A percentile compares a stretch with the other conserved stretches of the same genome.
Evolutionary conservation across 1,284 basidiomycete genomes (phyloP).

Genomic region (Melanopsichium pennsylvanicum): DNA sequence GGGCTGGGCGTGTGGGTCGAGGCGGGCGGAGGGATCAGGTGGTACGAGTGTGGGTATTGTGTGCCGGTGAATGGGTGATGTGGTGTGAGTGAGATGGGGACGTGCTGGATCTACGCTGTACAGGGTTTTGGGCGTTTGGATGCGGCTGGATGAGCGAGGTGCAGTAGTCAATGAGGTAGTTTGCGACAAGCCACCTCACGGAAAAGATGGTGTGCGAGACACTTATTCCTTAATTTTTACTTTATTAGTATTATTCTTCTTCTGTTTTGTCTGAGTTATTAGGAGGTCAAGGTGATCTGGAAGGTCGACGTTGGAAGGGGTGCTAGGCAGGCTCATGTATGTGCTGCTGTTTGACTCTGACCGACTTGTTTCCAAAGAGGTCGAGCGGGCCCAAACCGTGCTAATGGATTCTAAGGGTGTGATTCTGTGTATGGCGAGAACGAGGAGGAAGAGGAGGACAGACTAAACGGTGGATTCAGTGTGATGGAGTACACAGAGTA

Average conservation of each 20-base stretch:
- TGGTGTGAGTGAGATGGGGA: background rate
- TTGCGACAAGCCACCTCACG: no score
- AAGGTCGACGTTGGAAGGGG: conserved; percentile 1
- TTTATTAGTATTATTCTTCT: no score
- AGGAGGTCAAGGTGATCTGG: no score
- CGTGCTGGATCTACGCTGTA: conserved; percentile 1
- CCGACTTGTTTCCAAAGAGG: background rate
- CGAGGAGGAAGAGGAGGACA: no score
- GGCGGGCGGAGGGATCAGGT: background rate
- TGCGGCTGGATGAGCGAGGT: conserved; percentile 8
- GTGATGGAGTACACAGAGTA: no score
- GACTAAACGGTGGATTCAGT: no score
- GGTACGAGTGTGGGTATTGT: background rate
- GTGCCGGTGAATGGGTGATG: background rate
- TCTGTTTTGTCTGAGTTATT: no score
- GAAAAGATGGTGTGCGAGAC: no score
- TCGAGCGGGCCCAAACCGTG: no score
- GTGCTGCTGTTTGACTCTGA: background rate
- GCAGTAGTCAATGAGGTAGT: conserved; percentile 1
- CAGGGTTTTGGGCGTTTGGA: conserved; percentile 2
- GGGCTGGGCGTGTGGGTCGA: conserved; percentile 1
- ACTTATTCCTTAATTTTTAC: background rate
- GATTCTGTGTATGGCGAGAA: no score
- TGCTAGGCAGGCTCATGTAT: background rate
- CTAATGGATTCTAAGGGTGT: no score